phyloP scores from a whole-genome alignment of 2,329 filamentous ascomycete species.

The Aplosporella prunicola region DNA sequence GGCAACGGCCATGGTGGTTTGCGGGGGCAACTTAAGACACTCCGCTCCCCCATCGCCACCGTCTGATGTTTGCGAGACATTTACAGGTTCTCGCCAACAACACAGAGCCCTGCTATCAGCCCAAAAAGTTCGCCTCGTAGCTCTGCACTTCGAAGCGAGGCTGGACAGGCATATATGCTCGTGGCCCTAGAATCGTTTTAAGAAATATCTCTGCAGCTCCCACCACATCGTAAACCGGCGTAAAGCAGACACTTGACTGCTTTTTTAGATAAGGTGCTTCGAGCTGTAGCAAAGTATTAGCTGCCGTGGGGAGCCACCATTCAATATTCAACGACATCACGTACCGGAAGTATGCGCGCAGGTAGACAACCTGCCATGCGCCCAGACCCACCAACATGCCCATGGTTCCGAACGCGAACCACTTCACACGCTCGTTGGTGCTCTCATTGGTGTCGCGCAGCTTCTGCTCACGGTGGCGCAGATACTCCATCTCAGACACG shows the following conservation, averaged over 20 bases:
- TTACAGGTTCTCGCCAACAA: too few species aligned
- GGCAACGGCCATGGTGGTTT: too few species aligned
- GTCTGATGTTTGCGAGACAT: too few species aligned
- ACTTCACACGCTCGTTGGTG: conserved; percentile 97
- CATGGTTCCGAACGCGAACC: conserved; percentile 93
- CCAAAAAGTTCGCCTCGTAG: too few species aligned
- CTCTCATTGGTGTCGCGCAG: conserved; percentile 98
- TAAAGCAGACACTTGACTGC: conserved; percentile 4
- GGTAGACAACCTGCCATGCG: conserved; percentile 95
- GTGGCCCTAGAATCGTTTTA: conserved; percentile 6
- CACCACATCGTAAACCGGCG: conserved; percentile 7
- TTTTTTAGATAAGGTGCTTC: conserved; percentile 42
- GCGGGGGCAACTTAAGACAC: too few species aligned
- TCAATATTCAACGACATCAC: too few species aligned
- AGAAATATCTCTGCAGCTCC: conserved; percentile 7
- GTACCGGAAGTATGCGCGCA: conserved; percentile 90
- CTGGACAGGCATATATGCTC: too few species aligned
- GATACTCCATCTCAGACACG: conserved; percentile 92
- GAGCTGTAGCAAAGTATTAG: conserved; percentile 20
- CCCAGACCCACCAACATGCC: conserved; percentile 81
- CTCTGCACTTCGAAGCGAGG: too few species aligned
- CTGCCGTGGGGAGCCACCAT: not conserved
- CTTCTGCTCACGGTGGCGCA: conserved; percentile 82
- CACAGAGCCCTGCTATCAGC: too few species aligned
- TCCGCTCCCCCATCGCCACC: too few species aligned